Evolutionary conservation across 305 asterid species (phyloP).

Genomic region (Salvia sclarea): DNA sequence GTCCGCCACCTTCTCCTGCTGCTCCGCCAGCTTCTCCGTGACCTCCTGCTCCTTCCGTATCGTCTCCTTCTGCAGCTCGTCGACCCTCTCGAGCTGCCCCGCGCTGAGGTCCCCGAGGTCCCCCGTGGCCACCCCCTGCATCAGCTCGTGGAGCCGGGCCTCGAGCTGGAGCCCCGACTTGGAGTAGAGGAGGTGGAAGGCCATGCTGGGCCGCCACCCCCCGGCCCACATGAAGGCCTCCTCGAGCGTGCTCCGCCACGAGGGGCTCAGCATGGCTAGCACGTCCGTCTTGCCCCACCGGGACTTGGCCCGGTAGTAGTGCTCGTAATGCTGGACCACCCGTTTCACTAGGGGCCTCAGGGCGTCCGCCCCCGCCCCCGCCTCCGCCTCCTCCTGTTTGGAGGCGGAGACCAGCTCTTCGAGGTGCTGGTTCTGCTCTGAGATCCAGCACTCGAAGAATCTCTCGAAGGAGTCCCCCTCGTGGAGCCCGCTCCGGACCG

Average conservation of each 20-base stretch:
- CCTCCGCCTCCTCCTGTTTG: constrained; percentile 9
- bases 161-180: constrained; percentile 65
- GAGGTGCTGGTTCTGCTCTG: constrained; percentile 49
- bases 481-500: not conserved
- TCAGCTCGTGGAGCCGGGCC: constrained; percentile 42
- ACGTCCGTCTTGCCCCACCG: constrained; percentile 40
- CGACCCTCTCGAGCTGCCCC: constrained; percentile 41
- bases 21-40: constrained; percentile 52
- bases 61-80: constrained; percentile 50
- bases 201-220: constrained; percentile 79
- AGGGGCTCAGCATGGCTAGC: constrained; percentile 50
- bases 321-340: constrained; percentile 55
- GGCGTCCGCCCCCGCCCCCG: not conserved
- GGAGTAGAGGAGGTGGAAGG: constrained; percentile 71
- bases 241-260: constrained; percentile 69
- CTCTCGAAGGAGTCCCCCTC: constrained; percentile 32
- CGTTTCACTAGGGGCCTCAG: constrained; percentile 37
- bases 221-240: constrained; percentile 76
- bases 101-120: constrained; percentile 47
- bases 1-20: constrained; percentile 61
- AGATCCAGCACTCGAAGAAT: constrained; percentile 54
- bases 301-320: constrained; percentile 49
- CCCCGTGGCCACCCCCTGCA: constrained; percentile 41
- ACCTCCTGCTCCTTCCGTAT: constrained; percentile 52
- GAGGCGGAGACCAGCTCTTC: constrained; percentile 46